Evolutionary conservation across 2,329 filamentous ascomycete species (phyloP), one percentile per base, ranked within the genome.

Genomic region (Neofusicoccum cordaticola): DNA sequence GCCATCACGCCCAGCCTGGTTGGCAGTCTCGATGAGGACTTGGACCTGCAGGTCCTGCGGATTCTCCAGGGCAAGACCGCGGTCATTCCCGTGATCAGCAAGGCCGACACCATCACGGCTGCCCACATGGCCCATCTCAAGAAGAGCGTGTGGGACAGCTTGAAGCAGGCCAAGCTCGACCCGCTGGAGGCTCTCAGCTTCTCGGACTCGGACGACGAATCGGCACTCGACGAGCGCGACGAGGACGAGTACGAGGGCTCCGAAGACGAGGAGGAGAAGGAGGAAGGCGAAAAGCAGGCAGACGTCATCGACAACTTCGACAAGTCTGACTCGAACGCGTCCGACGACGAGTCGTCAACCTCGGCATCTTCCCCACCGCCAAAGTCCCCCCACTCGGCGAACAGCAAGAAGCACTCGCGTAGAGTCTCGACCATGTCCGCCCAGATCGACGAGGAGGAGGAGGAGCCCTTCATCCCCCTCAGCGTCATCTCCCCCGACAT

Each of bases 31-130:
- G 93, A 98, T 71, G 90, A 96, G 69, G 90, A 92, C 69, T 85
- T 99, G 9, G 95, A 99, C 74, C 81, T 99, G 27, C 93, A 97
- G 74, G 90, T 97, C 65, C 84, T 99, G 71, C 90, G 91, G 53
- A 90, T 90, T 15, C 85, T 99, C 34, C 89, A 96, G 76, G 90
- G 91, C 71, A 97, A 97, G 83, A 98, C 95, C 0, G 96, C 92
- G 0, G 92, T 98, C 66, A 92, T 99, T 52, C 95, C 95, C 0
- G 89, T 99, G 65, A 94, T 99, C 73, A 91, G 93, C 74, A 99
- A 99, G 80, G 94, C 95, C 44, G 95, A 99, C 76, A 97, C 93
- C 13, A 90, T 98, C 71, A 98, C 95, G n/a, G 89, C 90, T 0
- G 90, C 91, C 62, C 95, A 99, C 79, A 98, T 98, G 95, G 84